phyloP scores from a whole-genome alignment of 2,329 filamentous ascomycete genomes.

The Aspergillus pseudonomiae region DNA sequence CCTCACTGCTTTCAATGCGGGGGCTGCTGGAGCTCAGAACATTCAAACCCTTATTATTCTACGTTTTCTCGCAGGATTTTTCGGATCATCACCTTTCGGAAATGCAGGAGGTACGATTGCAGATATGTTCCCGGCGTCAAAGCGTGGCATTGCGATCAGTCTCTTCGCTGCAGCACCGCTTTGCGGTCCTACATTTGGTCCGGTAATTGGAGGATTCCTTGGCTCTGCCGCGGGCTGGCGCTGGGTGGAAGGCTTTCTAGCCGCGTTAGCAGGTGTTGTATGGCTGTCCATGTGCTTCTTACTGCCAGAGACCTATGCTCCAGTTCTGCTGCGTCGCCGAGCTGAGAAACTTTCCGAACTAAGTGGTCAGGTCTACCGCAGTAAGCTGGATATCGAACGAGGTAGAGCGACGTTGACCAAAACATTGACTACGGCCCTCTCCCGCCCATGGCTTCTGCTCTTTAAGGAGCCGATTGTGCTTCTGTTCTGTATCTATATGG shows the following conservation, averaged over 20 bases:
- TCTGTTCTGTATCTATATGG: constrained; percentile 28
- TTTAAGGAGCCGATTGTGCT: constrained; percentile 17
- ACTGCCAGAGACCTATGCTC: constrained; percentile 42
- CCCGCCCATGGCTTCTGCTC: constrained; percentile 46
- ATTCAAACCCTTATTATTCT: constrained; percentile 64
- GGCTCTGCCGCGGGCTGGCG: constrained; percentile 66
- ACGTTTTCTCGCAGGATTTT: constrained; percentile 66
- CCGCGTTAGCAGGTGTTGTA: constrained; percentile 62
- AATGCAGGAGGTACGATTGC: constrained; percentile 64
- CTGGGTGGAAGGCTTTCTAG: constrained; percentile 66
- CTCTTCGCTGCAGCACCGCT: constrained; percentile 69
- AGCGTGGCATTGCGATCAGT: constrained; percentile 62
- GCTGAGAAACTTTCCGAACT: constrained; percentile 49
- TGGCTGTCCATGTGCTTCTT: constrained; percentile 40
- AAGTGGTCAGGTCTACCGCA: constrained; percentile 49
- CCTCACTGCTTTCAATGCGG: constrained; percentile 65
- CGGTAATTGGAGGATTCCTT: constrained; percentile 68
- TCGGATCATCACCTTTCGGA: constrained; percentile 63
- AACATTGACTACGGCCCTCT: constrained; percentile 47
- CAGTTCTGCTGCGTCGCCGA: constrained; percentile 51
- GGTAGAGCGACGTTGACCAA: constrained; percentile 40
- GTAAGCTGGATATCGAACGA: constrained; percentile 36
- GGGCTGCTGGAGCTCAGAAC: constrained; percentile 58
- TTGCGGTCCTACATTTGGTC: constrained; percentile 61
- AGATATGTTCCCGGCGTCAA: constrained; percentile 58